Evolutionary conservation across 2,329 filamentous ascomycete species (phyloP).

Genomic region (Aureobasidium sp.): DNA sequence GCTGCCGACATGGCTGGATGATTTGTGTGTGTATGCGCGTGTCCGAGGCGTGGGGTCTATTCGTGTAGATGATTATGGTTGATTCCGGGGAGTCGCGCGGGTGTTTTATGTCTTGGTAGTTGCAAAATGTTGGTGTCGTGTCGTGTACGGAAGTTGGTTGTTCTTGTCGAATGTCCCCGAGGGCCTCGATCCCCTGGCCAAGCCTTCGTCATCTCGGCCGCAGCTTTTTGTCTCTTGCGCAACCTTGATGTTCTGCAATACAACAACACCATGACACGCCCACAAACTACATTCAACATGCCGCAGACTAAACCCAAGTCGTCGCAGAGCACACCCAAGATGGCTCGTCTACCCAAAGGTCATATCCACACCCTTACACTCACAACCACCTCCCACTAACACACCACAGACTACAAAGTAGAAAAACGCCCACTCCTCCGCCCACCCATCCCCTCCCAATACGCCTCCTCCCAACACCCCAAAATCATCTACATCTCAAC

Average conservation of each 20-base stretch:
- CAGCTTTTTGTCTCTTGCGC: too few relatives aligned
- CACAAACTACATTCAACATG: too few relatives aligned
- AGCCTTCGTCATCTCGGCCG: too few relatives aligned
- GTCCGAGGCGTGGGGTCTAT: neutral
- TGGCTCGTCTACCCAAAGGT: slow-evolving; percentile 19
- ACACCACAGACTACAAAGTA: slow-evolving; percentile 37
- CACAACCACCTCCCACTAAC: too few relatives aligned
- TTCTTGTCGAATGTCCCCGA: too few relatives aligned
- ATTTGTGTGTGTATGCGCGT: neutral
- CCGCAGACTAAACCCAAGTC: too few relatives aligned
- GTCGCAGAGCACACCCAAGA: neutral
- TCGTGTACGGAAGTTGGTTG: too few relatives aligned
- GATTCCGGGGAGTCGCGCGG: too few relatives aligned
- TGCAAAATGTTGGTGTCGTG: neutral
- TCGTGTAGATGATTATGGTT: neutral
- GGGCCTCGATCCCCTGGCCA: too few relatives aligned
- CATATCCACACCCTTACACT: neutral
- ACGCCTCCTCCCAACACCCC: slow-evolving; percentile 36
- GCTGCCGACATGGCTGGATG: slow-evolving; percentile 17
- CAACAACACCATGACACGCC: too few relatives aligned
- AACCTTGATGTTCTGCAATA: too few relatives aligned
- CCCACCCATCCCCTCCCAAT: slow-evolving; percentile 45
- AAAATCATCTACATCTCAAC: slow-evolving; percentile 60
- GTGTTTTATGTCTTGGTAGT: neutral
- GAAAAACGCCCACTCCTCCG: slow-evolving; percentile 50